Percentiles rank a stretch among this genome's conserved stretches.
Evolutionary conservation across 1,284 basidiomycete species (phyloP).

Genomic region (Marasmius sp.): DNA sequence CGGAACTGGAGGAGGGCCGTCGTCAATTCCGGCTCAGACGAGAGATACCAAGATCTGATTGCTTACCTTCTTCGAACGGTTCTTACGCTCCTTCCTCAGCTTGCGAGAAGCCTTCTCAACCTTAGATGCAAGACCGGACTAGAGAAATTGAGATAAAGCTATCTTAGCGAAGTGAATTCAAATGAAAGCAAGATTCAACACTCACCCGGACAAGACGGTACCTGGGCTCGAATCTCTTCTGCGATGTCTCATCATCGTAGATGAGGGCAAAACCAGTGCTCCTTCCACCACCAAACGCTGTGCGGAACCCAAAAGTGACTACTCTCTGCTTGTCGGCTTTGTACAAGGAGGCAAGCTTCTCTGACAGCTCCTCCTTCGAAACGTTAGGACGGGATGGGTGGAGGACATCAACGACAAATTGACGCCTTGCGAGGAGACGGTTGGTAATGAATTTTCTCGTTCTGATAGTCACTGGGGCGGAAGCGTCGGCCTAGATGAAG

Average conservation of each 20-base stretch:
- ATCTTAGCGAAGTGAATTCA: conserved; percentile 8
- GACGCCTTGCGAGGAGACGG: conserved; percentile 91
- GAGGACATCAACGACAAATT: conserved; percentile 93
- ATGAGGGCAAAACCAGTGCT: conserved; percentile 98
- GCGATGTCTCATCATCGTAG: conserved; percentile 94
- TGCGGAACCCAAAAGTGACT: conserved; percentile 81
- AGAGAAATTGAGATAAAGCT: conserved; percentile 13
- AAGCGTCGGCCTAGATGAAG: conserved; percentile 60
- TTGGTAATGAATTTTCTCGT: conserved; percentile 99
- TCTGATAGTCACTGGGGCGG: conserved; percentile 94
- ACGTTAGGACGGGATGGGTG: conserved; percentile 97
- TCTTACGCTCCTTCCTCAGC: conserved; percentile 99
- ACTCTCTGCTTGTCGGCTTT: conserved; percentile 79
- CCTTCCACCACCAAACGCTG: conserved; percentile 97
- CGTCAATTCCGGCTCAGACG: conserved; percentile 9
- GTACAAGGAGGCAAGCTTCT: conserved; percentile 86
- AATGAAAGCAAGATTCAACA: conserved; percentile 19
- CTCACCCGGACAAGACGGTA: conserved; percentile 93
- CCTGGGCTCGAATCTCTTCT: conserved; percentile 97
- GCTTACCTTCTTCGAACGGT: conserved; percentile 93
- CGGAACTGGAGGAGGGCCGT: conserved; percentile 57
- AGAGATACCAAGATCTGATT: not conserved
- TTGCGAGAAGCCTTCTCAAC: conserved; percentile 94
- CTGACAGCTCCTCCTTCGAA: conserved; percentile 89
- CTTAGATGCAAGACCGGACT: conserved; percentile 87